These are phyloP conservation scores for Agrocybe praecox DNA, from an alignment of 768 basidiomycete genomes.

Conservation along the genomic window DNA sequence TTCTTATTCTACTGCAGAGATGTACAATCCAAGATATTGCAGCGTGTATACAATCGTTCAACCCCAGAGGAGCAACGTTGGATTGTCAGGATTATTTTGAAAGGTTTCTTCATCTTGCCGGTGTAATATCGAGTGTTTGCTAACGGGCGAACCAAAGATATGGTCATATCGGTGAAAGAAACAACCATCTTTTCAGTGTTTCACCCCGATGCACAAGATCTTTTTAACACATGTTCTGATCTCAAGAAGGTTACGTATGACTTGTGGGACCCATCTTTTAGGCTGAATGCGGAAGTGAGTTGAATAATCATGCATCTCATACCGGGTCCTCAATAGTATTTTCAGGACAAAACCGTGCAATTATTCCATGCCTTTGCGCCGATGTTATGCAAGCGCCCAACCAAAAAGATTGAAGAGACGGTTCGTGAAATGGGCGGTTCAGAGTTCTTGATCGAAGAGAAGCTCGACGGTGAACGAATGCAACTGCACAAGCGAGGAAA, in stretches of 20 bases:
- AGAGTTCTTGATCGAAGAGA: conserved; percentile 93
- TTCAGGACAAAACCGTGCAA: conserved; percentile 81
- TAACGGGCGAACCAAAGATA: conserved; percentile 51
- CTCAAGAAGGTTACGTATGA: conserved; percentile 92
- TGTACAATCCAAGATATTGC: conserved; percentile 72
- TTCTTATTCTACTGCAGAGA: conserved; percentile 48
- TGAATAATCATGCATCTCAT: not conserved
- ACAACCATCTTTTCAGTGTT: conserved; percentile 90
- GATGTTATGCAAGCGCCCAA: conserved; percentile 92
- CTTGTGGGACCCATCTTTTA: conserved; percentile 72
- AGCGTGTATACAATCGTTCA: conserved; percentile 73
- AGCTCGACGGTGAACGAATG: conserved; percentile 95
- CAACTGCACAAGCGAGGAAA: conserved; percentile 93
- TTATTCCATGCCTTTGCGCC: conserved; percentile 89
- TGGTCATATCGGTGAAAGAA: conserved; percentile 92
- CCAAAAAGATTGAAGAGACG: conserved; percentile 77
- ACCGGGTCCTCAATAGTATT: not conserved
- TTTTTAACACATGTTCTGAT: conserved; percentile 97
- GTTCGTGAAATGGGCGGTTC: conserved; percentile 81
- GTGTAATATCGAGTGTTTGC: not conserved
- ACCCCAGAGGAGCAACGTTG: conserved; percentile 92
- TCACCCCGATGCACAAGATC: conserved; percentile 91
- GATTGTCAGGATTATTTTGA: conserved; percentile 95
- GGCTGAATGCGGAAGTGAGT: conserved; percentile 61
- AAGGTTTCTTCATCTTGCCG: conserved; percentile 53